Evolutionary conservation across 139 green algal species (phyloP).

Genomic region (Chlamydomonas asymmetrica): DNA sequence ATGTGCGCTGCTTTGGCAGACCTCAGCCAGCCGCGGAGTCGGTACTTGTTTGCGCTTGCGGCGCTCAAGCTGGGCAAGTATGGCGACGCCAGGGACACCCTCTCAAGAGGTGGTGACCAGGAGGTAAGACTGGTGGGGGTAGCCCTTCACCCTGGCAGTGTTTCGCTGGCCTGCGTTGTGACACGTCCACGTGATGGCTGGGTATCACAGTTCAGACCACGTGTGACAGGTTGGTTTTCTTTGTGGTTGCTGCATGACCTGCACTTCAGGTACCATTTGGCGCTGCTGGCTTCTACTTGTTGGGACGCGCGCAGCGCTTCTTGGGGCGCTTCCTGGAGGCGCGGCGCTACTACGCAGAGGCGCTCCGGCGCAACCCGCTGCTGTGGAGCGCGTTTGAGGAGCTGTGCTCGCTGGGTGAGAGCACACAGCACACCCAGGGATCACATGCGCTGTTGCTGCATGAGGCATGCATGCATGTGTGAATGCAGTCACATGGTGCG

Average conservation of each 20-base stretch:
- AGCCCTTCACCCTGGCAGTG: no score
- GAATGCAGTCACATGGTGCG: no score
- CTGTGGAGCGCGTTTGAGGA: slow-evolving; percentile 92
- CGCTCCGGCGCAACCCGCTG: slow-evolving; percentile 80
- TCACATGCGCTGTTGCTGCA: no score
- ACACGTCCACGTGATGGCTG: no score
- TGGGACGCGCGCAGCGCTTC: slow-evolving; percentile 73
- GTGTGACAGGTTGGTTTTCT: no score
- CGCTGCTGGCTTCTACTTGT: slow-evolving; percentile 81
- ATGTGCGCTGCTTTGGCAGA: no score
- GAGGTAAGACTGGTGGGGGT: slow-evolving; percentile 30
- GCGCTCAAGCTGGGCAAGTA: slow-evolving; percentile 79
- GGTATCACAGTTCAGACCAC: no score
- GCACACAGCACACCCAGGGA: neutral
- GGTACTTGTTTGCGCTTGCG: slow-evolving; percentile 87
- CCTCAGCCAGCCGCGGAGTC: slow-evolving; percentile 38
- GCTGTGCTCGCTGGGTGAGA: slow-evolving; percentile 83
- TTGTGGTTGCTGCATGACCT: no score
- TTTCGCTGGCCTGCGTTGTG: no score
- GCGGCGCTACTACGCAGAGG: slow-evolving; percentile 60
- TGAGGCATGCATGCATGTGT: no score
- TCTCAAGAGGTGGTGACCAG: slow-evolving; percentile 45
- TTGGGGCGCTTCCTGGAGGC: slow-evolving; percentile 62
- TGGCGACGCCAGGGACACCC: slow-evolving; percentile 78
- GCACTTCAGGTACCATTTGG: slow-evolving; percentile 82